phyloP scores from a whole-genome alignment of 176 grass and related monocot genomes.

The Cenchrus purpureus region DNA sequence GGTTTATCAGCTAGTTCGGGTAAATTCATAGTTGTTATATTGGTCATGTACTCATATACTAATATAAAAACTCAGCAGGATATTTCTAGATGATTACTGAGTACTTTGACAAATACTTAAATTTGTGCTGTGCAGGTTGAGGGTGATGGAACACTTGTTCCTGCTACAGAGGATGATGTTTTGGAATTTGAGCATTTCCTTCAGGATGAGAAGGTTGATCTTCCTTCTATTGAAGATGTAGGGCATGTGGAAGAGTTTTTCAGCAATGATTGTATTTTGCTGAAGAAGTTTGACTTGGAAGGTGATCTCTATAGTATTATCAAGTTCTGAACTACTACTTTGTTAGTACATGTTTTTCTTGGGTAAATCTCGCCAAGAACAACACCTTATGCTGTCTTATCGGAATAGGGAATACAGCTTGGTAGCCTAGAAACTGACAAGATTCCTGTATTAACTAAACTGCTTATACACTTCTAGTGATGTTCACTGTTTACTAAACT shows the following conservation, averaged over 20 bases:
- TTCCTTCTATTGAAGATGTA: slow-evolving; percentile 58
- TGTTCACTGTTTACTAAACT: slow-evolving; percentile 24
- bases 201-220: slow-evolving; percentile 73
- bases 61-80: background rate
- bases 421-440: slow-evolving; percentile 22
- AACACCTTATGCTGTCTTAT: slow-evolving; percentile 24
- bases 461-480: background rate
- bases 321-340: slow-evolving; percentile 13
- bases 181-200: slow-evolving; percentile 80
- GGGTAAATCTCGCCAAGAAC: background rate
- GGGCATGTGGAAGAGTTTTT: slow-evolving; percentile 52
- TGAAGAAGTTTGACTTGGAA: slow-evolving; percentile 66
- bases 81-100: slow-evolving; percentile 21
- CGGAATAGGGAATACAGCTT: background rate
- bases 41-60: slow-evolving; percentile 5
- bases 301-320: slow-evolving; percentile 45
- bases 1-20: slow-evolving; percentile 97
- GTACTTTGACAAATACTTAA: slow-evolving; percentile 10
- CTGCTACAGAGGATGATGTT: slow-evolving; percentile 94
- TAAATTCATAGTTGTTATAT: slow-evolving; percentile 43
- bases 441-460: slow-evolving; percentile 35
- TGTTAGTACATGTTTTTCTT: slow-evolving; percentile 33
- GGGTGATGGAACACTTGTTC: slow-evolving; percentile 94
- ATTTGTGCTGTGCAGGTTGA: slow-evolving; percentile 79
- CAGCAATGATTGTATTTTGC: slow-evolving; percentile 52